These are phyloP conservation scores for Emmonsiellopsis sp. DNA, from an alignment of 2,329 filamentous ascomycete species.

Conservation along the genomic window DNA sequence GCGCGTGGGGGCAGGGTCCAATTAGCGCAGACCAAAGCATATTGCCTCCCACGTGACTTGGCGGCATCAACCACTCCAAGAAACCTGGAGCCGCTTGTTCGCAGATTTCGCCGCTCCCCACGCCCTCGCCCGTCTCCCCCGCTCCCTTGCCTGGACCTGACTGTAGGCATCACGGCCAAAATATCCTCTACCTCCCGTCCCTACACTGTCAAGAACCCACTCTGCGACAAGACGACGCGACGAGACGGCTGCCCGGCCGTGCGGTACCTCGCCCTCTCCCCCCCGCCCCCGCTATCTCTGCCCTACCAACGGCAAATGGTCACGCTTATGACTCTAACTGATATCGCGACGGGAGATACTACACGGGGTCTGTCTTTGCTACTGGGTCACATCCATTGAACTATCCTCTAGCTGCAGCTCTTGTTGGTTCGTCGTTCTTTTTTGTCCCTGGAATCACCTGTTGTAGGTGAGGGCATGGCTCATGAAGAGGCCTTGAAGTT, in stretches of 20 bases:
- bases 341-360: not conserved
- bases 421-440: no score
- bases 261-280: not conserved
- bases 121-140: no score
- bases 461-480: constrained; percentile 29
- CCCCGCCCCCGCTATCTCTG: not conserved
- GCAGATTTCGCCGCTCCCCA: no score
- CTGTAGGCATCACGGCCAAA: no score
- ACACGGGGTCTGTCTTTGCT: not conserved
- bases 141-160: no score
- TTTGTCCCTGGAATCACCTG: constrained; percentile 9
- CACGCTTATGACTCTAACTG: not conserved
- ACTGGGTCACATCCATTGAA: not conserved
- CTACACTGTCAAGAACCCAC: not conserved
- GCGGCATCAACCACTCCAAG: not conserved
- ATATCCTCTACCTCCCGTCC: no score
- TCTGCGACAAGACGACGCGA: not conserved
- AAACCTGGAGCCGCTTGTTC: no score
- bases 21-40: not conserved
- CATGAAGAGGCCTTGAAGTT: constrained; percentile 25
- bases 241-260: not conserved
- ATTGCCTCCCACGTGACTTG: constrained; percentile 2
- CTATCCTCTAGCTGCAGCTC: not conserved
- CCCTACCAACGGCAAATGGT: not conserved
- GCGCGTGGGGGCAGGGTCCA: not conserved